phyloP scores from a whole-genome alignment of 306 rosid species.

The Medicago arabica region DNA sequence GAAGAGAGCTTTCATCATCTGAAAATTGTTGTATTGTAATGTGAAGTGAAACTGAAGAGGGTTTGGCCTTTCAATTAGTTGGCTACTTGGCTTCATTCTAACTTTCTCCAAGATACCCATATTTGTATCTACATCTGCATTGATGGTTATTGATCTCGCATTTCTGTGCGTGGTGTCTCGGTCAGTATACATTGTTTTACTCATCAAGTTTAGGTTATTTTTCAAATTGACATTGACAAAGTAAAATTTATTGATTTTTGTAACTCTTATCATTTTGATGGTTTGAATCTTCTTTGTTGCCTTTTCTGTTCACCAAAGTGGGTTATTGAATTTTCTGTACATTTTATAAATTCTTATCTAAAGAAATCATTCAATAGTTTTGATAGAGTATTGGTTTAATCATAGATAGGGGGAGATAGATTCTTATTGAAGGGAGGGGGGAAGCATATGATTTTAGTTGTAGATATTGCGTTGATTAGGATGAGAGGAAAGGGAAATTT shows the following conservation, averaged over 20 bases:
- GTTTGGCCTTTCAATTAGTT: conserved; percentile 51
- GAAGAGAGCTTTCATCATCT: conserved; percentile 55
- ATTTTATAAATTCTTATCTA: neutral
- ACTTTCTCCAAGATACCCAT: conserved; percentile 50
- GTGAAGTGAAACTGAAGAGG: conserved; percentile 66
- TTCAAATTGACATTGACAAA: conserved; percentile 10
- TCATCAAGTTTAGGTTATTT: conserved; percentile 37
- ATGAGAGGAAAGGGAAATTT: no score
- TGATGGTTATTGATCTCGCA: conserved; percentile 19
- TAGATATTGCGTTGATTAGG: no score
- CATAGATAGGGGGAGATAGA: no score
- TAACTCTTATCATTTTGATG: conserved; percentile 24
- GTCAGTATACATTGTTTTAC: conserved; percentile 38
- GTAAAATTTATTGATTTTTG: conserved; percentile 41
- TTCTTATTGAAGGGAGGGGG: no score
- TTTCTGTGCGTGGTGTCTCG: conserved; percentile 50
- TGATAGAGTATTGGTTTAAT: neutral
- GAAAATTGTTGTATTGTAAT: conserved; percentile 58
- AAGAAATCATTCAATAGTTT: neutral
- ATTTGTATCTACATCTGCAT: conserved; percentile 58
- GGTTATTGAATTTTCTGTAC: neutral
- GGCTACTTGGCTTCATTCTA: conserved; percentile 54
- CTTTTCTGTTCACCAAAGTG: neutral
- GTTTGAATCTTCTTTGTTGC: neutral
- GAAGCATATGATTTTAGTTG: no score